Percentiles rank a stretch among this genome's conserved stretches.
Evolutionary conservation across 1,284 basidiomycete species (phyloP).

Genomic region (Moesziomyces sp.): DNA sequence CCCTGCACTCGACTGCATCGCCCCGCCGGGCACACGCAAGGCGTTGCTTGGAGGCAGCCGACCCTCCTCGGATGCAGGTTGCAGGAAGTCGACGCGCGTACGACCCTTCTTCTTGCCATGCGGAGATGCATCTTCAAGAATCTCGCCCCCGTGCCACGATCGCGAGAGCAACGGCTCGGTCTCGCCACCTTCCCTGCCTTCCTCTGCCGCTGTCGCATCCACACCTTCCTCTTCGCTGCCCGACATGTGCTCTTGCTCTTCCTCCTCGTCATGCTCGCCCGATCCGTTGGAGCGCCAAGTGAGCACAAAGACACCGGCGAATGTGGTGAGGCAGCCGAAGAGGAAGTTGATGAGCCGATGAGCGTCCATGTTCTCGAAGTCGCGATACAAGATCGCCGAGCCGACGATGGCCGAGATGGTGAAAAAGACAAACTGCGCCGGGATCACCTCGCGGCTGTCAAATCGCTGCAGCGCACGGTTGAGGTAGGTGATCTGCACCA

Average conservation of each 20-base stretch:
- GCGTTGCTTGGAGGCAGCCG: conserved; percentile 14
- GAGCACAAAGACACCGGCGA: conserved; percentile 80
- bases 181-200: conserved; percentile 9
- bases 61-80: conserved; percentile 7
- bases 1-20: conserved; percentile 2
- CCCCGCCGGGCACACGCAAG: conserved; percentile 17
- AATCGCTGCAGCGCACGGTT: conserved; percentile 73
- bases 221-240: conserved; percentile 3
- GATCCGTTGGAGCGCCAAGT: conserved; percentile 40
- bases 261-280: neutral
- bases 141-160: conserved; percentile 20
- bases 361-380: conserved; percentile 75
- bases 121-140: neutral
- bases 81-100: conserved; percentile 17
- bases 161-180: conserved; percentile 12
- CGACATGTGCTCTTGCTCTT: neutral
- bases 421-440: conserved; percentile 89
- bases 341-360: conserved; percentile 86
- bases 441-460: conserved; percentile 69
- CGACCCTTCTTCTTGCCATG: conserved; percentile 2
- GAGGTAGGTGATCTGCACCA: conserved; percentile 89
- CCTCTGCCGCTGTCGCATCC: conserved; percentile 1
- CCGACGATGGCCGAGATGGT: conserved; percentile 83
- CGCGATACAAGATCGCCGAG: conserved; percentile 90
- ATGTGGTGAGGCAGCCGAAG: conserved; percentile 83